Evolutionary conservation across 306 rosid genomes (phyloP).

Genomic region (Inga leiocalycina): DNA sequence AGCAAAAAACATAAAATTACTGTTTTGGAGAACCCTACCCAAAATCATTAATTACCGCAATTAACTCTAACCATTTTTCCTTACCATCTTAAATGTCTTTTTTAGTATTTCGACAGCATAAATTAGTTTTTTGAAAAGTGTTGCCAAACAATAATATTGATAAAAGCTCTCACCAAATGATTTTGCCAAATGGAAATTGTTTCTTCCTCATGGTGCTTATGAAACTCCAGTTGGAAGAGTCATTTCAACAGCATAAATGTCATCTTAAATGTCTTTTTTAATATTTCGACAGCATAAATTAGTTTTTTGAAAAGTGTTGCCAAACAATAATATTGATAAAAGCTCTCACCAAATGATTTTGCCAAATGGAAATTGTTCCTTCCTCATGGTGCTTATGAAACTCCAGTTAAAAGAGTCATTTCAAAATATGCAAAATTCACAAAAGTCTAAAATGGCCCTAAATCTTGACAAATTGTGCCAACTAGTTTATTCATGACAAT

Average conservation of each 20-base stretch:
- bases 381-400: background rate
- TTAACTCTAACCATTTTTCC: background rate
- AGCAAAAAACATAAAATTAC: background rate
- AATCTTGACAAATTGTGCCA: background rate
- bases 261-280: too few relatives aligned
- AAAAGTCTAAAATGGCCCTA: background rate
- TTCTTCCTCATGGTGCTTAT: background rate
- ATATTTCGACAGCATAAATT: too few relatives aligned
- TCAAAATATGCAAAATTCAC: background rate
- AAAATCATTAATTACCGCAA: background rate
- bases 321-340: too few relatives aligned
- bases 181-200: background rate
- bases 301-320: too few relatives aligned
- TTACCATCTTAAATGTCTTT: background rate
- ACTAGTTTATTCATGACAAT: conserved; percentile 2
- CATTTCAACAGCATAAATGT: too few relatives aligned
- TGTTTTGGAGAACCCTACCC: background rate
- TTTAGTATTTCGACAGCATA: background rate
- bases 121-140: background rate
- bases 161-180: background rate
- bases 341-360: background rate
- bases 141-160: background rate
- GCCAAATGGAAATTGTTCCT: background rate
- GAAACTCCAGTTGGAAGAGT: background rate
- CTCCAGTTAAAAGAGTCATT: background rate